Evolutionary conservation across 2,329 filamentous ascomycete species (phyloP).

Genomic region (Aspergillus arachidicola): DNA sequence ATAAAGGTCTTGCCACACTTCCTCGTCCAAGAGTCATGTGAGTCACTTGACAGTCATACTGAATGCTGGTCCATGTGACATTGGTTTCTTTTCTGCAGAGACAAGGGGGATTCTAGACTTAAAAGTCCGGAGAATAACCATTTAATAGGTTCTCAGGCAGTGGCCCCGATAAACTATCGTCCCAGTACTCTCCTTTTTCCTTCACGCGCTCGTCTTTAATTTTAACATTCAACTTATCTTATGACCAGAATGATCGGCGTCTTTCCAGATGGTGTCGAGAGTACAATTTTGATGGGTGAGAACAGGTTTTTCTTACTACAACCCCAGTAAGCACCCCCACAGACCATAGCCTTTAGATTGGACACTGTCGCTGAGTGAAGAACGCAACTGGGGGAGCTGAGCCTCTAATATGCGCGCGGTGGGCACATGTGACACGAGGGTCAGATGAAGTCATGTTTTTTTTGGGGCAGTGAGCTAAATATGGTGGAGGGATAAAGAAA

Average conservation of each 20-base stretch:
- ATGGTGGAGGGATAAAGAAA: conserved; percentile 4
- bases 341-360: not conserved
- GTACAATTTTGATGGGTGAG: not conserved
- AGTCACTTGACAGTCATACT: conserved; percentile 8
- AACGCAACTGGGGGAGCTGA: not conserved
- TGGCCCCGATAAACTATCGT: not conserved
- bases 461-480: not conserved
- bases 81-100: not conserved
- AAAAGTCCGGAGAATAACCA: not conserved
- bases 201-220: not conserved
- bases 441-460: conserved; percentile 10
- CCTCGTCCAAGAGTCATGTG: conserved; percentile 4
- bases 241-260: not conserved
- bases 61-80: conserved; percentile 11
- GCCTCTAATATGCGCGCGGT: conserved; percentile 2
- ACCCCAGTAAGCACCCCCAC: not conserved
- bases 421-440: conserved; percentile 16
- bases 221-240: not conserved
- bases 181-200: not conserved
- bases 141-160: not conserved
- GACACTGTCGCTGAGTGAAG: not conserved
- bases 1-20: not conserved
- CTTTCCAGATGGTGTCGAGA: not conserved
- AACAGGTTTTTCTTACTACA: conserved; percentile 3
- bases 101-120: conserved; percentile 6